Conservation (phyloP, 352 stramenopile genomes). For the Phytophthora rubi region DNA sequence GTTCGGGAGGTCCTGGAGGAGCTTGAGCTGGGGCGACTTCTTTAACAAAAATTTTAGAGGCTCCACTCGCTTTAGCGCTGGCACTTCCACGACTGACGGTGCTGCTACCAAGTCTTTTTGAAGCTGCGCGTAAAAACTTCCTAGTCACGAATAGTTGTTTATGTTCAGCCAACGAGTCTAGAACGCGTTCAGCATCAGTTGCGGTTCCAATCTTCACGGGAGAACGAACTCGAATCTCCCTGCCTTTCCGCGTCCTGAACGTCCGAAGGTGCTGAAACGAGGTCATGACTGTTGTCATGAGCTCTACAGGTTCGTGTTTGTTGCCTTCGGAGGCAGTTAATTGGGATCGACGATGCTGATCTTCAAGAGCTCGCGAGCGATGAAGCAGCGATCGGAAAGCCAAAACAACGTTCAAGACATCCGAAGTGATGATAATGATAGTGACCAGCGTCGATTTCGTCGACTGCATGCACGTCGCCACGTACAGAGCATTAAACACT, state of each 20-base stretch:
- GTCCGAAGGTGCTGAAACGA: slow-evolving; percentile 7
- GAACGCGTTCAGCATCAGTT: slow-evolving; percentile 3
- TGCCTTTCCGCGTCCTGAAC: slow-evolving; percentile 19
- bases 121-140: neutral
- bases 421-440: slow-evolving; percentile 24
- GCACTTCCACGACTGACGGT: neutral
- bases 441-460: slow-evolving; percentile 30
- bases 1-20: neutral
- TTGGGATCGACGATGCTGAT: neutral
- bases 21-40: neutral
- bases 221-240: slow-evolving; percentile 15
- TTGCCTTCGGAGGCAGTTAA: neutral
- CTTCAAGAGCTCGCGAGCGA: slow-evolving; percentile 6
- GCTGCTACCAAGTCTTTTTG: neutral
- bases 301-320: neutral
- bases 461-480: slow-evolving; percentile 37
- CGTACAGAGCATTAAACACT: slow-evolving; percentile 44
- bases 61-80: neutral
- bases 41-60: neutral
- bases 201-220: slow-evolving; percentile 7
- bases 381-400: slow-evolving; percentile 13
- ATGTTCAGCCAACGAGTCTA: slow-evolving; percentile 19
- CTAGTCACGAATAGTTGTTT: slow-evolving; percentile 1
- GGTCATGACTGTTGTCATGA: slow-evolving; percentile 5
- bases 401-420: slow-evolving; percentile 20